Evolutionary conservation across 106 monocot species (phyloP).

Genomic region (Chionographis japonica): DNA sequence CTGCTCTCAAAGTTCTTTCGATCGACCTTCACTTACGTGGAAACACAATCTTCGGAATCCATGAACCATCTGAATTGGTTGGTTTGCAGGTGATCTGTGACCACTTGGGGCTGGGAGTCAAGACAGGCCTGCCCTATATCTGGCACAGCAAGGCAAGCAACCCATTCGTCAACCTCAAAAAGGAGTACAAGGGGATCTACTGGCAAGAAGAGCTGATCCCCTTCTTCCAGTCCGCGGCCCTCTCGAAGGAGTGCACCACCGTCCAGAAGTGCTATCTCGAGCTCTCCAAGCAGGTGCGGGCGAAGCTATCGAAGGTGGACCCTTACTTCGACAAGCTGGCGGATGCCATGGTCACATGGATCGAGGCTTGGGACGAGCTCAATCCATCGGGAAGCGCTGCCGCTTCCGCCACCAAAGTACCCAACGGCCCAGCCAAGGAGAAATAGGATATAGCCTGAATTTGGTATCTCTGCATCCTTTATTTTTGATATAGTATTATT

Average conservation of each 20-base stretch:
- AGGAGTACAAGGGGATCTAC: constrained; percentile 63
- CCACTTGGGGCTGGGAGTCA: constrained; percentile 51
- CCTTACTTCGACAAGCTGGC: constrained; percentile 51
- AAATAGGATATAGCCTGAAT: constrained; percentile 6
- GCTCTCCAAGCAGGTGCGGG: constrained; percentile 54
- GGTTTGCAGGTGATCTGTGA: constrained; percentile 40
- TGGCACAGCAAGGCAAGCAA: constrained; percentile 68
- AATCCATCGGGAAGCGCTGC: constrained; percentile 17
- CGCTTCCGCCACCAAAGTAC: not conserved
- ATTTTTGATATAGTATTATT: no score
- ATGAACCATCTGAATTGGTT: not conserved
- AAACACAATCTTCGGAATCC: not conserved
- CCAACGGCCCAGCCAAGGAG: constrained; percentile 11
- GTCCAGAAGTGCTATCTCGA: constrained; percentile 52
- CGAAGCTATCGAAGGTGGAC: constrained; percentile 34
- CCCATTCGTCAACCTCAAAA: constrained; percentile 53
- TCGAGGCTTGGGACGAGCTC: constrained; percentile 56
- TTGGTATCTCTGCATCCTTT: no score
- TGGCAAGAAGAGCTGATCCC: constrained; percentile 71
- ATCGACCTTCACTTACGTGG: no score
- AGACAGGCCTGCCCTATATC: constrained; percentile 54
- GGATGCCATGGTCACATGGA: constrained; percentile 59
- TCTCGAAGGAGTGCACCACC: constrained; percentile 44
- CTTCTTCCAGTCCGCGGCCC: constrained; percentile 37
- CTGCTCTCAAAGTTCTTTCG: not conserved